These are phyloP conservation scores for Chaetothyriales sp. DNA, from an alignment of 2,329 filamentous ascomycete genomes.

Conservation along the genomic window DNA sequence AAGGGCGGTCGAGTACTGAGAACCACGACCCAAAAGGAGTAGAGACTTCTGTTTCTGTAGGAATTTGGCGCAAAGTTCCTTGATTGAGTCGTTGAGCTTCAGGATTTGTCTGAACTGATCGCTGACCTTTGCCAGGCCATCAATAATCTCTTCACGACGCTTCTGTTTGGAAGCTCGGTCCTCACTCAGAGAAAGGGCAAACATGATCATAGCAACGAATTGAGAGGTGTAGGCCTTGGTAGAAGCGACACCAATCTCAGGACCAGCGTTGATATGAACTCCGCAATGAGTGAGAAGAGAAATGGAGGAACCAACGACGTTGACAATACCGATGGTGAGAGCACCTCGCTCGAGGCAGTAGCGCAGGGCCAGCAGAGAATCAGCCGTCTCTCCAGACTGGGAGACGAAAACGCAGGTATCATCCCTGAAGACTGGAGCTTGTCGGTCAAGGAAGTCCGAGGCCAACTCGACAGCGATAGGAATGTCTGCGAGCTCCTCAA, in stretches of 20 bases:
- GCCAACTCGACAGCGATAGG: slow-evolving; percentile 93
- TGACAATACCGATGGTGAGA: slow-evolving; percentile 93
- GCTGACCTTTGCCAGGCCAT: slow-evolving; percentile 74
- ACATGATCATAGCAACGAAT: slow-evolving; percentile 99
- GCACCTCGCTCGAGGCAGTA: slow-evolving; percentile 98
- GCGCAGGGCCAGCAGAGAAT: slow-evolving; percentile 89
- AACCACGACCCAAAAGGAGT: slow-evolving; percentile 81
- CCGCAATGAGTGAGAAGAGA: slow-evolving; percentile 97
- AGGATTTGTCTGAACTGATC: slow-evolving; percentile 85
- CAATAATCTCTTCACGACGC: slow-evolving; percentile 89
- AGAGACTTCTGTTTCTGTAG: slow-evolving; percentile 97
- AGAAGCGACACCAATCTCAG: slow-evolving; percentile 95
- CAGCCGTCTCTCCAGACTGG: slow-evolving; percentile 94
- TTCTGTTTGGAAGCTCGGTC: slow-evolving; percentile 89
- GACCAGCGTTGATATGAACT: slow-evolving; percentile 98
- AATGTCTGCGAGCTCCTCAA: slow-evolving; percentile 96
- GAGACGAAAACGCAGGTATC: slow-evolving; percentile 98
- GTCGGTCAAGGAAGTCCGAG: slow-evolving; percentile 92
- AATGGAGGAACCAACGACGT: slow-evolving; percentile 96
- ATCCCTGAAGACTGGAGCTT: slow-evolving; percentile 96
- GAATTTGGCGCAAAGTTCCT: slow-evolving; percentile 76
- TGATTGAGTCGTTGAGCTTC: slow-evolving; percentile 82
- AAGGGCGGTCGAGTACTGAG: slow-evolving; percentile 90
- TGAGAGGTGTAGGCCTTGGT: slow-evolving; percentile 99
- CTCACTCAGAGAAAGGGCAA: slow-evolving; percentile 87